phyloP scores from a whole-genome alignment of 208 protist genomes.

The Trypanosoma congolense region DNA sequence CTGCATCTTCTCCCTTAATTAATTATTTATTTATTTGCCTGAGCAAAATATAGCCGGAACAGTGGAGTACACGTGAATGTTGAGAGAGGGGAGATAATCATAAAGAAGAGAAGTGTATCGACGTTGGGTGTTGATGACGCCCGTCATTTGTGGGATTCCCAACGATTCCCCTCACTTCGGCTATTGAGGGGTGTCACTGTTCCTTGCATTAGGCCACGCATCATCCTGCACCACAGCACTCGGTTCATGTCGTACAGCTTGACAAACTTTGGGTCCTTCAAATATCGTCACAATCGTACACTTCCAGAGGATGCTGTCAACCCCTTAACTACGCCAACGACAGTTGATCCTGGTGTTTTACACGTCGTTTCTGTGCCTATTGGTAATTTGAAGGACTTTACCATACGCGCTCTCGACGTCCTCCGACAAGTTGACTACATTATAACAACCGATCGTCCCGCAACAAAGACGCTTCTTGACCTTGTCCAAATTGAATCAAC shows the following conservation, averaged over 20 bases:
- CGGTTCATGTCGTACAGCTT: slow-evolving; percentile 11
- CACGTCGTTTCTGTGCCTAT: slow-evolving; percentile 90
- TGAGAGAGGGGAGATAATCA: too few species aligned
- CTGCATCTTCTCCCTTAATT: too few species aligned
- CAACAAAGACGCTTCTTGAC: slow-evolving; percentile 80
- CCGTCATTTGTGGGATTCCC: too few species aligned
- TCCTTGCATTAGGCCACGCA: too few species aligned
- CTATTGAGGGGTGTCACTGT: too few species aligned
- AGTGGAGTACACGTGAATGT: too few species aligned
- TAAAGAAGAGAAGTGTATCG: too few species aligned
- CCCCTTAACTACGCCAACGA: slow-evolving; percentile 72
- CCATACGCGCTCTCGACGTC: slow-evolving; percentile 75
- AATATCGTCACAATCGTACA: slow-evolving; percentile 52
- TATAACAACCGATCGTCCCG: slow-evolving; percentile 71
- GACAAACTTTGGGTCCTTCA: slow-evolving; percentile 25
- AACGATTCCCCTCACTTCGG: too few species aligned
- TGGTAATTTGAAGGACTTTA: slow-evolving; percentile 90
- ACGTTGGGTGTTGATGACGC: too few species aligned
- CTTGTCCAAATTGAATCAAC: slow-evolving; percentile 73
- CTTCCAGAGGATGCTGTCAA: slow-evolving; percentile 69
- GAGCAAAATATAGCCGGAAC: too few species aligned
- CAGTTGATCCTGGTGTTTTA: slow-evolving; percentile 66
- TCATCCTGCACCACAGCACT: neutral
- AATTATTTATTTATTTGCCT: too few species aligned
- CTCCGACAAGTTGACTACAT: slow-evolving; percentile 88